Percentiles rank a stretch among this genome's conserved stretches.
These are phyloP conservation scores for Coemansia sp. DNA, from an alignment of 192 early-diverging fungal genomes.

Conservation along the genomic window DNA sequence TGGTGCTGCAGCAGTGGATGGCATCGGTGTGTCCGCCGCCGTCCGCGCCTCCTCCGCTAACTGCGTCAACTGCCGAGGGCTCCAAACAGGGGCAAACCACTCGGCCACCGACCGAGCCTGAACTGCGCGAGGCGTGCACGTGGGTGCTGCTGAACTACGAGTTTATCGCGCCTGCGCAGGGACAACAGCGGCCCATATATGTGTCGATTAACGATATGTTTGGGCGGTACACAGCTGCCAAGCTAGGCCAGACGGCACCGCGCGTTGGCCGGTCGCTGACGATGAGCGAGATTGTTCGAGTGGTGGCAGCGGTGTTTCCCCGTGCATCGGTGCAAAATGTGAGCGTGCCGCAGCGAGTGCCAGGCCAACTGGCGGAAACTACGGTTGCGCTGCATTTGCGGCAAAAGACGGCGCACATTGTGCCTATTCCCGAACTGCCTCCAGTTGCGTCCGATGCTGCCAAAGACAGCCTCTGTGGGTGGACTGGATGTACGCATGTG, in stretches of 20 bases:
- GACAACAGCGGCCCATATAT: constrained; percentile 7
- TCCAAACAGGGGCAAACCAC: neutral
- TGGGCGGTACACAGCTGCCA: constrained; percentile 41
- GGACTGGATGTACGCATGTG: constrained; percentile 27
- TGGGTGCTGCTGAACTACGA: constrained; percentile 57
- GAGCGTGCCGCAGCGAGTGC: neutral
- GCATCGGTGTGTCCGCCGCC: constrained; percentile 25
- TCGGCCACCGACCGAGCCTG: constrained; percentile 45
- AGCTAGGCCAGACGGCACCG: constrained; percentile 45
- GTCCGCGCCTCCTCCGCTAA: neutral
- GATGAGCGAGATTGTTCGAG: constrained; percentile 43
- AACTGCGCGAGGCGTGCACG: constrained; percentile 55
- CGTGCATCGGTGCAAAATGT: constrained; percentile 26
- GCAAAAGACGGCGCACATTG: constrained; percentile 21
- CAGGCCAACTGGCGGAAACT: constrained; percentile 5
- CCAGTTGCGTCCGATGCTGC: neutral
- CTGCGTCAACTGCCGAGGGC: neutral
- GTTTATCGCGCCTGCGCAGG: constrained; percentile 11
- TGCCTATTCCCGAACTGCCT: constrained; percentile 38
- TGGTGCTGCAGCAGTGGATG: constrained; percentile 51
- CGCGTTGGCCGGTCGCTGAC: constrained; percentile 47
- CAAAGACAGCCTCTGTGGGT: constrained; percentile 19
- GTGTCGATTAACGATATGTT: constrained; percentile 38
- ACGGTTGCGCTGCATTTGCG: constrained; percentile 26
- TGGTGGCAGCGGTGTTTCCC: constrained; percentile 49